These are phyloP conservation scores for Cucumis cinereus DNA, from an alignment of 306 rosid genomes.

Conservation along the genomic window DNA sequence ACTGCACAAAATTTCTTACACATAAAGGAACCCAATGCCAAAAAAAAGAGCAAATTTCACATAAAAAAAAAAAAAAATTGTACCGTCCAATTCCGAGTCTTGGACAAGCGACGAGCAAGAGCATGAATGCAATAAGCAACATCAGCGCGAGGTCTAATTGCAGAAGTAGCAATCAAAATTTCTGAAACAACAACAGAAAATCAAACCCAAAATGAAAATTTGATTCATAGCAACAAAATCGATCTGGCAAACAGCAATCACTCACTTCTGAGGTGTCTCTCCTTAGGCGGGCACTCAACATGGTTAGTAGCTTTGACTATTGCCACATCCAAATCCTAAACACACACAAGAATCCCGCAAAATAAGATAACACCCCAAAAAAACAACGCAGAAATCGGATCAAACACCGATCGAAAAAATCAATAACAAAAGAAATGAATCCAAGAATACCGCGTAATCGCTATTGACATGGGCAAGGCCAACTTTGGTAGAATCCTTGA, in stretches of 20 bases:
- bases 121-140: conserved; percentile 98
- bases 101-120: conserved; percentile 68
- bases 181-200: conserved; percentile 21
- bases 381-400: not conserved
- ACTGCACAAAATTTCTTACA: not conserved
- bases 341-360: conserved; percentile 20
- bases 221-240: conserved; percentile 6
- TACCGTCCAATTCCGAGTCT: conserved; percentile 99
- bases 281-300: conserved; percentile 95
- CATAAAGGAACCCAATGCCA: not conserved
- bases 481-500: conserved; percentile 93
- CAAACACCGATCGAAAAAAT: not conserved
- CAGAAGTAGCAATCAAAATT: conserved; percentile 64
- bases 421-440: not conserved
- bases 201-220: not conserved
- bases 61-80: not conserved
- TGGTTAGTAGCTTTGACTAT: conserved; percentile 97
- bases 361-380: not conserved
- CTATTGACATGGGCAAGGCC: conserved; percentile 99
- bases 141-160: conserved; percentile 88
- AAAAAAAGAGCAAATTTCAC: not conserved
- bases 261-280: conserved; percentile 87
- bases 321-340: conserved; percentile 99
- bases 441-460: conserved; percentile 68
- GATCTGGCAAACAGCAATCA: conserved; percentile 27